Evolutionary conservation across 352 stramenopile genomes (phyloP), one percentile per base, ranked within the genome.

Genomic region (Globisporangium orthogonon): DNA sequence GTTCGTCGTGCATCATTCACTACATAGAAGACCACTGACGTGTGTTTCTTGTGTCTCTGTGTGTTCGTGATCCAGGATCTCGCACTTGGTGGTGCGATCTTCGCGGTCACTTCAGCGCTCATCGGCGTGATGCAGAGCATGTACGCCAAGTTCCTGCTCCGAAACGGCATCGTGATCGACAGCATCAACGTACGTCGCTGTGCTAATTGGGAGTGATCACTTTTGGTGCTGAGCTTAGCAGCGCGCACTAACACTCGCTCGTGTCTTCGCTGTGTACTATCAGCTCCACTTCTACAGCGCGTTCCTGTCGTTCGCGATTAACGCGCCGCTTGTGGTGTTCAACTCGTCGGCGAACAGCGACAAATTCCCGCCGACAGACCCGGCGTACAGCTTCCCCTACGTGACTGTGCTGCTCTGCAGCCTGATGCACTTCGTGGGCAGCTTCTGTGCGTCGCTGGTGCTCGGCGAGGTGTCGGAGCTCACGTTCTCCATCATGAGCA

Each of bases 401-500:
- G 62, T 69, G 66, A 86, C 74, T 33, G 78, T 90, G 50, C 64
- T 90, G 18, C 65, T 83, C 56, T 89, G 79, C 75, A 90, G 83
- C 67, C 68, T 92, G 55, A 90, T 92, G 83, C 76, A 90, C 60
- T 92, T 92, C 58, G 65, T 87, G 4, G 81, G 79, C 45, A 91
- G 78, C 66, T 89, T 91, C 59, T 86, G 83, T 61, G 82, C 83
- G 45, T 89, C 78, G 30, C 82, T 87, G 63, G 79, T 94, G 53
- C 73, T 94, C 30, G 85, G 85, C 52, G 82, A 94, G 58, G 85
- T 94, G 43, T 87, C 85, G 17, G 85, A 94, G 66, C 79, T 94
- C 40, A 91, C 85, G 48, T 94, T 91, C 69, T 94, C 85, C 52
- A 94, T 94, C 69, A 94, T 94, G 85, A 86, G 80, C 61, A 94